A percentile compares a stretch with the other conserved stretches of the same genome.
phyloP scores from a whole-genome alignment of 495 filamentous ascomycete genomes.

The Penicillium psychrofluorescens region DNA sequence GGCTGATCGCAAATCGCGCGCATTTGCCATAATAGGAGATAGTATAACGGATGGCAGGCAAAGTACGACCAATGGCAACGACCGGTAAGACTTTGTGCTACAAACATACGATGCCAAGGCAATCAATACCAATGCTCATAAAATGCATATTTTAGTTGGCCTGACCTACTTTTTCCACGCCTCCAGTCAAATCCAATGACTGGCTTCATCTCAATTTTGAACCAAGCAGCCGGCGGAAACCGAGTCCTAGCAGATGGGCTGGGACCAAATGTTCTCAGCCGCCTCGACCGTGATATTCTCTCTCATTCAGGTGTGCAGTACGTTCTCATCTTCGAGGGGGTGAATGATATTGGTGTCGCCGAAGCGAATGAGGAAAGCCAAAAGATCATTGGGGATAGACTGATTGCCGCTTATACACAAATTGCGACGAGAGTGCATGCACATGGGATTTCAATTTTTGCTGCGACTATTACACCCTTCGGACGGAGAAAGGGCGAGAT shows the following conservation, averaged over 20 bases:
- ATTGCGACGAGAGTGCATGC: slow-evolving; percentile 51
- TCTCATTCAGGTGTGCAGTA: slow-evolving; percentile 49
- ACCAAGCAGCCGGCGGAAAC: slow-evolving; percentile 72
- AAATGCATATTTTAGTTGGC: slow-evolving; percentile 40
- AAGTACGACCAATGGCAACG: slow-evolving; percentile 56
- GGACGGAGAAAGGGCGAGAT: slow-evolving; percentile 15
- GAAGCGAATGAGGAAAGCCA: slow-evolving; percentile 40
- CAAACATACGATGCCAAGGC: too few species aligned
- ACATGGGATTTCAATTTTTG: slow-evolving; percentile 50
- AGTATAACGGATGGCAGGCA: slow-evolving; percentile 68
- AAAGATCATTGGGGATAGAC: slow-evolving; percentile 35
- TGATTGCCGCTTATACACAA: slow-evolving; percentile 51
- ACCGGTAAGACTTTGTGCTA: slow-evolving; percentile 37
- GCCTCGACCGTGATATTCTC: slow-evolving; percentile 60
- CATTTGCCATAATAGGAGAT: slow-evolving; percentile 61
- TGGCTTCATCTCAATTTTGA: slow-evolving; percentile 47
- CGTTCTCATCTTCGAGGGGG: slow-evolving; percentile 64
- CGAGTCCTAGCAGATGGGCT: slow-evolving; percentile 54
- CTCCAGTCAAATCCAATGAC: slow-evolving; percentile 43
- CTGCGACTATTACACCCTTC: slow-evolving; percentile 65
- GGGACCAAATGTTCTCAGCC: slow-evolving; percentile 53
- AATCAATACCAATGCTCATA: too few species aligned
- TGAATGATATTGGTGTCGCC: slow-evolving; percentile 63
- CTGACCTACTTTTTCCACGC: slow-evolving; percentile 52
- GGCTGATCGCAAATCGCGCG: slow-evolving; percentile 30